These are phyloP conservation scores for Sporisorium reilianum DNA, from an alignment of 1,284 basidiomycete genomes.

Conservation along the genomic window DNA sequence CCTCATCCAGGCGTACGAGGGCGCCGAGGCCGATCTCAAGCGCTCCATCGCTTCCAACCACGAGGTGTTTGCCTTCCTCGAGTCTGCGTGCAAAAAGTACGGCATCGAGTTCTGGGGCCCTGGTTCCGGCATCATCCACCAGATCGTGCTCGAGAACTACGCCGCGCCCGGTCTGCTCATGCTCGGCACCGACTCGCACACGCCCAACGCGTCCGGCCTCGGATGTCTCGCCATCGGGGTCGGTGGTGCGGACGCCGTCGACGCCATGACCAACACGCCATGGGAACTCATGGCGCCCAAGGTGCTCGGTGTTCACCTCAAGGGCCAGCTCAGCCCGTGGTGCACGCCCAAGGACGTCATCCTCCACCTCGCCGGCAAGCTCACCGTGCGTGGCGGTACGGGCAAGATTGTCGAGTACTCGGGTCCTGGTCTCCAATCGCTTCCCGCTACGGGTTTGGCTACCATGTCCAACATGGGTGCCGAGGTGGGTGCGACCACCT, in stretches of 20 bases:
- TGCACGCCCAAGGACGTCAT: constrained; percentile 97
- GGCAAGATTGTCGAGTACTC: constrained; percentile 97
- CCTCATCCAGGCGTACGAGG: constrained; percentile 74
- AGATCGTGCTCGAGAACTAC: constrained; percentile 96
- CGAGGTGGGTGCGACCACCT: constrained; percentile 98
- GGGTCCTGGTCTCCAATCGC: constrained; percentile 88
- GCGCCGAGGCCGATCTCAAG: constrained; percentile 84
- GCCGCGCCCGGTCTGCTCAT: constrained; percentile 79
- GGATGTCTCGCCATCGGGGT: constrained; percentile 99
- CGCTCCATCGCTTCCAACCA: constrained; percentile 88
- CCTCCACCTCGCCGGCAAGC: constrained; percentile 89
- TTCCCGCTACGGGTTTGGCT: constrained; percentile 94
- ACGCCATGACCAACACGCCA: constrained; percentile 96
- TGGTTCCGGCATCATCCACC: constrained; percentile 87
- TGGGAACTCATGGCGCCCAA: constrained; percentile 98
- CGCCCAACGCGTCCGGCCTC: constrained; percentile 96
- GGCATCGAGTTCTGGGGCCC: constrained; percentile 89
- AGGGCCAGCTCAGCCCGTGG: constrained; percentile 89
- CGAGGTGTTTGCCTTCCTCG: constrained; percentile 98
- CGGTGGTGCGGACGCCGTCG: constrained; percentile 98
- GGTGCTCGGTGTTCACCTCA: constrained; percentile 84
- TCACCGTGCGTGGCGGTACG: constrained; percentile 96
- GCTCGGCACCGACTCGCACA: constrained; percentile 87
- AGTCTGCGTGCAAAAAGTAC: constrained; percentile 94
- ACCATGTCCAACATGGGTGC: constrained; percentile 99